A percentile compares a stretch with the other conserved stretches of the same genome.
phyloP scores from a whole-genome alignment of 352 stramenopile genomes.

The Pythium guiyangense region DNA sequence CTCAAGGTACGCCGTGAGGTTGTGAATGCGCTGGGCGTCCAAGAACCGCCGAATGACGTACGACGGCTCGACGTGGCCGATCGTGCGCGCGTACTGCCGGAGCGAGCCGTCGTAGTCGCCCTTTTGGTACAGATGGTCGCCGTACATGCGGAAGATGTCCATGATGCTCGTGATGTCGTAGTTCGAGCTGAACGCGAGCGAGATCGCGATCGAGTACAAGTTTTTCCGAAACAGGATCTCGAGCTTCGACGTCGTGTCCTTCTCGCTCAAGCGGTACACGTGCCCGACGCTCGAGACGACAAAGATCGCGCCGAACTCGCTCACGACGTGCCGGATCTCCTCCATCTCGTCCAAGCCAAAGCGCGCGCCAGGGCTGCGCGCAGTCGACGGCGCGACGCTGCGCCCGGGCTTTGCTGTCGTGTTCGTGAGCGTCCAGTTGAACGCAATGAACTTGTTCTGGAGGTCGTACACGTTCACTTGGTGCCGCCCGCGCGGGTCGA shows the following conservation, averaged over 20 bases:
- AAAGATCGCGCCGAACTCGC: slow-evolving; percentile 85
- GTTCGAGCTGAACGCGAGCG: slow-evolving; percentile 94
- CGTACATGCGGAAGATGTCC: slow-evolving; percentile 95
- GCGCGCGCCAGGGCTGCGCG: slow-evolving; percentile 44
- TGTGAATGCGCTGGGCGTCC: slow-evolving; percentile 95
- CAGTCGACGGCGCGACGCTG: slow-evolving; percentile 24
- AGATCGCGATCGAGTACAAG: slow-evolving; percentile 96
- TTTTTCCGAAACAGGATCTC: slow-evolving; percentile 97
- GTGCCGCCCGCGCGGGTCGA: slow-evolving; percentile 75
- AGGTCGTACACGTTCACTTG: slow-evolving; percentile 91
- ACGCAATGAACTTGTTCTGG: slow-evolving; percentile 91
- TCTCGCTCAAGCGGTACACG: slow-evolving; percentile 93
- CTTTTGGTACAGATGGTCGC: slow-evolving; percentile 98
- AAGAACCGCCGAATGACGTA: slow-evolving; percentile 98
- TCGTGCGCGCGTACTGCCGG: slow-evolving; percentile 96
- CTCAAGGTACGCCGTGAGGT: slow-evolving; percentile 96
- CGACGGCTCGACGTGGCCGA: slow-evolving; percentile 95
- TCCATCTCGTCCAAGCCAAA: slow-evolving; percentile 86
- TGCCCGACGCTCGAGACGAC: slow-evolving; percentile 82
- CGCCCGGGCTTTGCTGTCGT: slow-evolving; percentile 23
- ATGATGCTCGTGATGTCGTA: slow-evolving; percentile 95
- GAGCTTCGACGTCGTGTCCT: slow-evolving; percentile 95
- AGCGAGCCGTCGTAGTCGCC: slow-evolving; percentile 94
- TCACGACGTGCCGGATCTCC: slow-evolving; percentile 82
- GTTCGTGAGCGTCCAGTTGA: slow-evolving; percentile 86